A percentile compares a stretch with the other conserved stretches of the same genome.
Conservation (phyloP, 345 rosid species). For the Rubroshorea leprosula region DNA sequence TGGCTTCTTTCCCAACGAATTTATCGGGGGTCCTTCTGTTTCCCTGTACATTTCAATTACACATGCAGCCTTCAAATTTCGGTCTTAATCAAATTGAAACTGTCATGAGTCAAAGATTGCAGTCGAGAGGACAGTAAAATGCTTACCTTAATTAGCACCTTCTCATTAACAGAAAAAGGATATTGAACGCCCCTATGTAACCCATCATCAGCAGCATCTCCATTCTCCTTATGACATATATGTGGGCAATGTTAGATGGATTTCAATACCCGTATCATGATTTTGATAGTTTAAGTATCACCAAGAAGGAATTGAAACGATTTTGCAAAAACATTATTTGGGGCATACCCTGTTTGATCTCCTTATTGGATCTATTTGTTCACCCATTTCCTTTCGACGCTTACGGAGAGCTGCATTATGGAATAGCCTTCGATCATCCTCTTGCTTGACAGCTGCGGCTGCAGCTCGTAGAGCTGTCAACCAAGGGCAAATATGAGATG, state of each 20-base stretch:
- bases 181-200: constrained; percentile 71
- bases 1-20: constrained; percentile 95
- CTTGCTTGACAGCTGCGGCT: constrained; percentile 80
- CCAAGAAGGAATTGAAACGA: no score
- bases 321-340: no score
- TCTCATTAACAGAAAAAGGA: constrained; percentile 92
- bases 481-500: background rate
- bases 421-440: constrained; percentile 85
- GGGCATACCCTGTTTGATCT: constrained; percentile 44
- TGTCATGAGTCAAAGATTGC: background rate
- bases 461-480: constrained; percentile 90
- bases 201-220: constrained; percentile 61
- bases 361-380: constrained; percentile 63
- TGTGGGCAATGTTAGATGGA: constrained; percentile 7
- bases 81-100: constrained; percentile 6
- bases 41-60: constrained; percentile 52
- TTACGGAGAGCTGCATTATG: constrained; percentile 88
- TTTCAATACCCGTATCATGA: background rate
- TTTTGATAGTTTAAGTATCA: background rate
- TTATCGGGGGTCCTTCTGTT: constrained; percentile 92
- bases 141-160: constrained; percentile 82
- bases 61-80: constrained; percentile 9
- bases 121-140: background rate
- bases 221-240: constrained; percentile 57
- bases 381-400: constrained; percentile 89